phyloP scores from a whole-genome alignment of 2,329 filamentous ascomycete species.

The Pestalotiopsis sp. region DNA sequence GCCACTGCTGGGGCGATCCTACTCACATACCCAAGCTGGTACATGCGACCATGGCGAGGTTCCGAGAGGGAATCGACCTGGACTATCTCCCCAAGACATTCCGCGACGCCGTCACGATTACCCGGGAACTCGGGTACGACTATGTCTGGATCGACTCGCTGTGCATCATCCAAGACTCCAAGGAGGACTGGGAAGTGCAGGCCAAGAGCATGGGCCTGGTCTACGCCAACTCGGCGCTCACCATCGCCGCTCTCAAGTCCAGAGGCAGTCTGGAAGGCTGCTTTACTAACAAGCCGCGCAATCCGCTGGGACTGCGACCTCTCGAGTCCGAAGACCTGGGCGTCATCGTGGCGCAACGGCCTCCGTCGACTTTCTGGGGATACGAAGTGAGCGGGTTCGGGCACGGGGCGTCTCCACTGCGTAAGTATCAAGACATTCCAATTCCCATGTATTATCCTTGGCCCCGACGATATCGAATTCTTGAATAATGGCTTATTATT shows the following conservation, averaged over 20 bases:
- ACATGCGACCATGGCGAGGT: background rate
- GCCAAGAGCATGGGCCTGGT: background rate
- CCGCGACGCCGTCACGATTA: background rate
- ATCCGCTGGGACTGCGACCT: conserved; percentile 9
- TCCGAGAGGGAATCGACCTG: background rate
- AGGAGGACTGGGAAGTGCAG: background rate
- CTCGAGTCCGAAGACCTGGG: background rate
- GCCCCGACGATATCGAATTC: too few relatives aligned
- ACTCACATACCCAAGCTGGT: background rate
- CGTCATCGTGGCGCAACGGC: background rate
- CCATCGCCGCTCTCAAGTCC: background rate
- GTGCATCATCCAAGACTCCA: background rate
- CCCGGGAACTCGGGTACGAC: background rate
- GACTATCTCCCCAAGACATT: background rate
- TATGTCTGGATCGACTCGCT: background rate
- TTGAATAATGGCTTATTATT: too few relatives aligned
- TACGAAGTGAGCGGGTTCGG: conserved; percentile 9
- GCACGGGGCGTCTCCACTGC: conserved; percentile 9
- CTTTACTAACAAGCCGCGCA: background rate
- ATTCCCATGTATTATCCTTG: too few relatives aligned
- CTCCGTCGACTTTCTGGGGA: conserved; percentile 4
- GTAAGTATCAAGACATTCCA: too few relatives aligned
- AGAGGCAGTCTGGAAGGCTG: background rate
- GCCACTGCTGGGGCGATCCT: background rate
- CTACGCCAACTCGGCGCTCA: background rate